Percentiles rank a stretch among this genome's conserved stretches.
Conservation (phyloP, 352 stramenopile species). For the Phytophthora melonis region DNA sequence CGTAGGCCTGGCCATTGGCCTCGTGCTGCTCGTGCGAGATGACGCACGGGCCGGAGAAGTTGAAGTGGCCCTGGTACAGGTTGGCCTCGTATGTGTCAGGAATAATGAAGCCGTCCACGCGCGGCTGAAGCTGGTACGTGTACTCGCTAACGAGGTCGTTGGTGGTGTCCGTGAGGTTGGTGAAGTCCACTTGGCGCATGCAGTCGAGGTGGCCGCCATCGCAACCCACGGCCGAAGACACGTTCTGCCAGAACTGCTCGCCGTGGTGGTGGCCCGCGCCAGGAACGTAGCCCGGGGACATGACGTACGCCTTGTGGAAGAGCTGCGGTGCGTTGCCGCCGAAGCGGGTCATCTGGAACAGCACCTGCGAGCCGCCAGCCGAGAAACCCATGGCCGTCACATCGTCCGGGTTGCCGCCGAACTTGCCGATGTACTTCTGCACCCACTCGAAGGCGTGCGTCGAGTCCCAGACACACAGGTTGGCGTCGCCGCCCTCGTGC, state of each 20-base stretch:
- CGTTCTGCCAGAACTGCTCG: conserved; percentile 42
- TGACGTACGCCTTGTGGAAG: conserved; percentile 41
- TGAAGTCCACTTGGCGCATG: conserved; percentile 35
- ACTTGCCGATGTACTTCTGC: conserved; percentile 47
- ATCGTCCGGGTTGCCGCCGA: conserved; percentile 46
- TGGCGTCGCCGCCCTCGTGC: conserved; percentile 39
- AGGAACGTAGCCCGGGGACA: conserved; percentile 33
- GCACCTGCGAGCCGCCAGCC: conserved; percentile 30
- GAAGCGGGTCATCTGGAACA: conserved; percentile 42
- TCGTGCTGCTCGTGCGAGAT: conserved; percentile 32
- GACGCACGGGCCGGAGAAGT: conserved; percentile 28
- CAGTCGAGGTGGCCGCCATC: conserved; percentile 30
- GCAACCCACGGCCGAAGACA: conserved; percentile 31
- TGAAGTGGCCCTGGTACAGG: conserved; percentile 37
- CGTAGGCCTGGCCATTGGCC: conserved; percentile 20
- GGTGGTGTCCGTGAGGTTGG: conserved; percentile 8
- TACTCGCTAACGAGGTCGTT: conserved; percentile 16
- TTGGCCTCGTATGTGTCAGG: conserved; percentile 36
- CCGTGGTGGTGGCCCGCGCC: conserved; percentile 34
- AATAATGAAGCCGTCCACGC: conserved; percentile 37
- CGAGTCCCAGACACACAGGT: conserved; percentile 38
- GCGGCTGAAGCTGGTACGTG: conserved; percentile 38
- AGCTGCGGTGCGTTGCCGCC: conserved; percentile 31
- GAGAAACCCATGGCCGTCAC: conserved; percentile 44
- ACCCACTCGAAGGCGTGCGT: conserved; percentile 47